phyloP scores from a whole-genome alignment of 2,329 filamentous ascomycete genomes.

The Lecanicillium sp. region DNA sequence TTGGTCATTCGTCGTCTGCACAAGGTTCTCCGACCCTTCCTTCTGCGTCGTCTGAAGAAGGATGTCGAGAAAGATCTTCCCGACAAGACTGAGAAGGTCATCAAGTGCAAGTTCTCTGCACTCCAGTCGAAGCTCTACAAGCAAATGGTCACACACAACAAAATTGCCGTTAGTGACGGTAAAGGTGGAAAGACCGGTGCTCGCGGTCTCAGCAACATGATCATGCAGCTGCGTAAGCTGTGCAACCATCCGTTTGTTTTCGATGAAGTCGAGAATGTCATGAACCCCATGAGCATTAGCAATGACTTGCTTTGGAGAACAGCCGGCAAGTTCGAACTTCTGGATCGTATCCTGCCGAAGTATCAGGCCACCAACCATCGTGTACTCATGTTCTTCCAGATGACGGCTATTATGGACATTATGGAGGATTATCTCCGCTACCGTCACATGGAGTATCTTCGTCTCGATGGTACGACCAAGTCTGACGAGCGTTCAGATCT shows the following conservation, averaged over 20 bases:
- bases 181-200: conserved; percentile 93
- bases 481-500: conserved; percentile 94
- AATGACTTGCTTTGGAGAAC: conserved; percentile 96
- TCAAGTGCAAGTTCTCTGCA: conserved; percentile 98
- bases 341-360: conserved; percentile 89
- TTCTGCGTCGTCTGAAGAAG: conserved; percentile 97
- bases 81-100: conserved; percentile 97
- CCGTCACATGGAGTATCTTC: conserved; percentile 76
- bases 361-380: conserved; percentile 88
- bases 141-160: conserved; percentile 94
- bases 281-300: conserved; percentile 83
- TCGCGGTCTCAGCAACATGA: conserved; percentile 97
- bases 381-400: conserved; percentile 99
- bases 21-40: conserved; percentile 94
- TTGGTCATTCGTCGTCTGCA: conserved; percentile 96
- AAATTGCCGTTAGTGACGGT: conserved; percentile 86
- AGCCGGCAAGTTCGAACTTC: conserved; percentile 91
- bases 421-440: conserved; percentile 97
- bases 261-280: conserved; percentile 94
- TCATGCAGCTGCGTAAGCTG: conserved; percentile 97
- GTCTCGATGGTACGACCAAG: conserved; percentile 94
- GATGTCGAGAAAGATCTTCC: conserved; percentile 98
- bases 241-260: conserved; percentile 99
- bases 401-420: conserved; percentile 99
- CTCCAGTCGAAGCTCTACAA: conserved; percentile 93